Conservation (phyloP, 139 green algal species). For the Picochlorum sp. region DNA sequence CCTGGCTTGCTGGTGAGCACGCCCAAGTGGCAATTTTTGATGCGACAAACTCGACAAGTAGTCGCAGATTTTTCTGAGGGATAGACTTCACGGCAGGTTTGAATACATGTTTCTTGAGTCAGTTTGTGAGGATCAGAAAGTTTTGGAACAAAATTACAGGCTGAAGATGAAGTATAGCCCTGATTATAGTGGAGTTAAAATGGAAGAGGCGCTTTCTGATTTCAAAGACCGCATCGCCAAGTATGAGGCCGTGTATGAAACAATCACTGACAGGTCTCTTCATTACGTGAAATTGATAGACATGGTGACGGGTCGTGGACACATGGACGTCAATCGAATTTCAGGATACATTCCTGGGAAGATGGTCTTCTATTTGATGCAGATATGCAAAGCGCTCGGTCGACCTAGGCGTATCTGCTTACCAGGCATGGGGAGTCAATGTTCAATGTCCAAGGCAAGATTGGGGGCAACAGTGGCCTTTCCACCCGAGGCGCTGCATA, state of each 20-base stretch:
- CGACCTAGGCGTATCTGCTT: slow-evolving; percentile 72
- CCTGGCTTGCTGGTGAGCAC: slow-evolving; percentile 45
- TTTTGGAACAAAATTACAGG: slow-evolving; percentile 82
- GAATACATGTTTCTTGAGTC: slow-evolving; percentile 92
- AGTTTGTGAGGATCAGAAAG: slow-evolving; percentile 76
- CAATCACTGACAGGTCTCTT: slow-evolving; percentile 71
- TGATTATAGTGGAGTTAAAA: slow-evolving; percentile 72
- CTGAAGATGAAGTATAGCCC: slow-evolving; percentile 83
- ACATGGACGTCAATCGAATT: slow-evolving; percentile 94
- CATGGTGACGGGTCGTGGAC: slow-evolving; percentile 72
- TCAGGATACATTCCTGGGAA: slow-evolving; percentile 90
- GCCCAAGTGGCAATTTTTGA: slow-evolving; percentile 84
- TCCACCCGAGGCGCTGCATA: slow-evolving; percentile 66
- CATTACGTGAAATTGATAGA: slow-evolving; percentile 98
- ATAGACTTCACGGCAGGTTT: slow-evolving; percentile 64
- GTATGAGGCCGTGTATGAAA: slow-evolving; percentile 89
- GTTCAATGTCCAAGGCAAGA: slow-evolving; percentile 67
- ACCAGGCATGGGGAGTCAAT: slow-evolving; percentile 75
- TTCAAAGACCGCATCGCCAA: slow-evolving; percentile 76
- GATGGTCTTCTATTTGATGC: slow-evolving; percentile 95
- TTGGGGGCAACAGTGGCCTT: slow-evolving; percentile 72
- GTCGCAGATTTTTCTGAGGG: slow-evolving; percentile 58
- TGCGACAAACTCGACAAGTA: slow-evolving; percentile 87
- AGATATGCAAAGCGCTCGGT: slow-evolving; percentile 48
- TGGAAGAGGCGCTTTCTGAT: slow-evolving; percentile 53